Base-by-base conservation (phyloP, 2,329 filamentous ascomycete species). In the Fusarium mangiferae region DNA sequence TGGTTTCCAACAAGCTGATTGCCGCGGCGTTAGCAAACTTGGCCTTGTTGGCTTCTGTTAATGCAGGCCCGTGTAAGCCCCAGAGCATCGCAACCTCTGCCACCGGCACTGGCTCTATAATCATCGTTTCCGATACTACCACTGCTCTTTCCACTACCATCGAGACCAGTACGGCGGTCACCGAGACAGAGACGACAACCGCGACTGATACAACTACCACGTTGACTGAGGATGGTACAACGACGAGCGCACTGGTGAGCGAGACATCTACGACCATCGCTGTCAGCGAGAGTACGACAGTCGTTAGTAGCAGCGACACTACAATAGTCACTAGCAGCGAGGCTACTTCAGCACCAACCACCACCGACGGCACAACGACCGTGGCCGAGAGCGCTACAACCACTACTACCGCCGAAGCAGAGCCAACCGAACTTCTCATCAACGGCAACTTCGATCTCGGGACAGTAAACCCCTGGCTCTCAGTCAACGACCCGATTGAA, bases 271-370 rank as follows among this genome's bases (percentile, higher is more conserved):
- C 35, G 4, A 28, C 20, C 2, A 38, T 18, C 0, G 14, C 7
- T 1, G 2, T 17, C 1, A 54, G 35, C 24, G 24, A n/a, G 24
- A 39, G 18, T 3, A 18, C 24, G 4, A 22, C 24, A 18, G 20
- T 18, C 2, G 10, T 0, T 5, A 28, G 18, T 1, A 54, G 20
- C 10, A 54, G 24, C 18, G 51, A 54, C 10, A 7, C 51, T 38
- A 38, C 24, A 2, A 0, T 28, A 0, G 3, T 12, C 35, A 13
- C 35, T 5, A 38, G 10, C 24, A 28, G 18, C 6, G 35, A 54
- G 14, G 20, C 14, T 7, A 39, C 51, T 4, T 7, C 35, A 38
- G 35, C 6, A 2, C 51, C 20, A 28, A 28, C 51, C 35, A 54
- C 35, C 24, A 54, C 51, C 2, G 33, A 39, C 3, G 51, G 3